phyloP scores from a whole-genome alignment of 257 asterid species.

The Ajuga chamaepitys region DNA sequence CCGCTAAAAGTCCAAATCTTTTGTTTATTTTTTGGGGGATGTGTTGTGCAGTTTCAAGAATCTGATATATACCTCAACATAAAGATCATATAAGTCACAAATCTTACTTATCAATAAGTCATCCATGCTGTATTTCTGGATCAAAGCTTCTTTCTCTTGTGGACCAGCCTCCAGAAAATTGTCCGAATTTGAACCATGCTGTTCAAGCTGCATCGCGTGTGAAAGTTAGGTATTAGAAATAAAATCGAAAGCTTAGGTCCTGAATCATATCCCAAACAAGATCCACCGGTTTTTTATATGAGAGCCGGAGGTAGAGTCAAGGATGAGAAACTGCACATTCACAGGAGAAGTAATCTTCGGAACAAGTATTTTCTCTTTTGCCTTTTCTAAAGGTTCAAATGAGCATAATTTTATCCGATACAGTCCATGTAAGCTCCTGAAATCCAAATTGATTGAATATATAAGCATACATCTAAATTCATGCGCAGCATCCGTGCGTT shows the following conservation, averaged over 20 bases:
- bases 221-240: slow-evolving; percentile 6
- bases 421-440: slow-evolving; percentile 9
- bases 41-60: background rate
- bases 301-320: background rate
- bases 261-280: slow-evolving; percentile 7
- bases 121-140: slow-evolving; percentile 58
- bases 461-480: slow-evolving; percentile 62
- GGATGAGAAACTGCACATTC: too few relatives aligned
- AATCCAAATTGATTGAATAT: background rate
- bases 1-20: background rate
- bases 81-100: slow-evolving; percentile 79
- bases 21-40: background rate
- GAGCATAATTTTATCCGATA: background rate
- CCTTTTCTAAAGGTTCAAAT: background rate
- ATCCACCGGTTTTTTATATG: background rate
- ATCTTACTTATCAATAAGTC: slow-evolving; percentile 67
- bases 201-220: slow-evolving; percentile 55
- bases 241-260: background rate
- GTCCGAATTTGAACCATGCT: slow-evolving; percentile 51
- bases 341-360: too few relatives aligned
- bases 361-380: background rate
- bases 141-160: slow-evolving; percentile 62
- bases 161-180: slow-evolving; percentile 61
- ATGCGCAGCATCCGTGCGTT: slow-evolving; percentile 39
- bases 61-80: slow-evolving; percentile 51